Evolutionary conservation across 2,329 filamentous ascomycete species (phyloP).

Genomic region (Alternaria triticimaculans): DNA sequence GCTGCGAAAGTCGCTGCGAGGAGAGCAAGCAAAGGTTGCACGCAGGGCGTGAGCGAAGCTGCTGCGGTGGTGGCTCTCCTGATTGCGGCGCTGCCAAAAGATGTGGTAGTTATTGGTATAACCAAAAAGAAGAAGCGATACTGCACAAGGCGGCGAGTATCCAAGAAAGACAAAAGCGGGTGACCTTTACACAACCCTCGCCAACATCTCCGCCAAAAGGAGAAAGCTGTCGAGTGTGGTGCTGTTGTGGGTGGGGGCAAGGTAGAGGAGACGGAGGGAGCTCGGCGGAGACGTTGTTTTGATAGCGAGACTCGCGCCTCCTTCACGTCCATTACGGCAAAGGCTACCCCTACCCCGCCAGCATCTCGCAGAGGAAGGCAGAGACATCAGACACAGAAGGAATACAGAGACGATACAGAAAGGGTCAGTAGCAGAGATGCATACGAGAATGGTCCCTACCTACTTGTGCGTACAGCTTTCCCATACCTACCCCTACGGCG

Average conservation of each 20-base stretch:
- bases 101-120: constrained; percentile 26
- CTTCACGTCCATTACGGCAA: constrained; percentile 8
- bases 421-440: constrained; percentile 18
- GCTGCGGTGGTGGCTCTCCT: constrained; percentile 3
- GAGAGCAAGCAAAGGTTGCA: neutral
- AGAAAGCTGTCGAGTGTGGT: constrained; percentile 22
- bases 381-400: neutral
- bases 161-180: constrained; percentile 26
- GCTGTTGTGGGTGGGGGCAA: constrained; percentile 15
- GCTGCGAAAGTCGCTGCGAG: neutral
- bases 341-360: constrained; percentile 6
- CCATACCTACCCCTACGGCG: neutral
- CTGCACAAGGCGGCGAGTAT: constrained; percentile 25
- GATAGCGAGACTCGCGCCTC: constrained; percentile 8
- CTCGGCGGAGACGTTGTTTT: constrained; percentile 14
- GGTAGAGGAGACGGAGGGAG: constrained; percentile 9
- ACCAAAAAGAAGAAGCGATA: constrained; percentile 25
- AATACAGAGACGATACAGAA: constrained; percentile 14
- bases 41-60: neutral
- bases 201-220: constrained; percentile 20
- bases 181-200: constrained; percentile 19
- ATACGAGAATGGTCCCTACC: constrained; percentile 17
- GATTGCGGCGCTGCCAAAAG: constrained; percentile 17
- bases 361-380: constrained; percentile 4
- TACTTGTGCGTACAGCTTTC: constrained; percentile 5